Evolutionary conservation across 768 basidiomycete species (phyloP), one percentile per base, ranked within the genome.

Genomic region (Pilatotrama ljubarskyi): DNA sequence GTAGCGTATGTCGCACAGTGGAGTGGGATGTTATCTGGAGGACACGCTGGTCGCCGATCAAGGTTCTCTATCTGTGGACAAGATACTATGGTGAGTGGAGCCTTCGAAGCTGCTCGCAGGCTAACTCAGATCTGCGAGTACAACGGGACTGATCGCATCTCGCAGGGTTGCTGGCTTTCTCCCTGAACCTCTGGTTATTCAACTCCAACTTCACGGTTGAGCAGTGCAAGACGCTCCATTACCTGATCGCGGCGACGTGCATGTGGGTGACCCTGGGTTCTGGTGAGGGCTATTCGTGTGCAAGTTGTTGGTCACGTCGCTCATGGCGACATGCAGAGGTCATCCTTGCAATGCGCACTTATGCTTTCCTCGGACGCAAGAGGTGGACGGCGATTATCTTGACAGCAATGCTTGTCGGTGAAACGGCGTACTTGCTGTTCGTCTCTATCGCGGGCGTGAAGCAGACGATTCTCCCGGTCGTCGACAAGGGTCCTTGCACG

Each of bases 211-310:
- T 57, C 26, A 49, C 55, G 5, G 25, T 26, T 3, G 37, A 32
- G 37, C 38, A 57, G 22, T 57, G 55, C 47, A 57, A 57, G 24
- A 29, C 55, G 11, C 55, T 57, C n/a, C 55, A 57, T 14, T 57
- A 41, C 47, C 24, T 57, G 11, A 57, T 57, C 20, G 55, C 55
- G 10, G 47, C 55, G 14, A 49, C 55, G 20, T 57, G 55, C 48
- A 57, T 57, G 55, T 57, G 55, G 55, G 55, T 57, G 14, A 57
- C 55, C 2, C 55, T 57, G 24, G 55, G 55, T 6, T 57, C 55
- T n/a, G 55, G 55, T 57, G 32, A 37, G 43, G 6, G 17, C 11
- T 2, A 10, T 40, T 40, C 38, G 38, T 13, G 38, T 32, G 6
- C 38, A 14, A 40, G 38, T 40, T 9, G 2, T 18, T 11, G 22